These are phyloP conservation scores for Nematodospora valgi DNA, from an alignment of 805 yeast species.

Conservation along the genomic window DNA sequence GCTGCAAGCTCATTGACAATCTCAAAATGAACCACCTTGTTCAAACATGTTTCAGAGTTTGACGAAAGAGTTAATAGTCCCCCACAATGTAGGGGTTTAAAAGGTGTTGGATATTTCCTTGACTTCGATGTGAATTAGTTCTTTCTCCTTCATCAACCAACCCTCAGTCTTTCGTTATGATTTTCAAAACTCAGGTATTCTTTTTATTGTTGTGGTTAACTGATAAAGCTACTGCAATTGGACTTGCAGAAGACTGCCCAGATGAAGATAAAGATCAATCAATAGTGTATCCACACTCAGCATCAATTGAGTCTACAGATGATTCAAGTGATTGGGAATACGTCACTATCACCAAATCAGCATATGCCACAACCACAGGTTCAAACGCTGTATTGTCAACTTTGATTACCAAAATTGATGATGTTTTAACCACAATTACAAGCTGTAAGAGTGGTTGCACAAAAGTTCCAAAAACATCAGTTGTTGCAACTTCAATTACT, in stretches of 20 bases:
- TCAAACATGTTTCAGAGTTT: too few species aligned
- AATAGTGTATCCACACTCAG: too few species aligned
- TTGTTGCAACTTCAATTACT: conserved; percentile 4
- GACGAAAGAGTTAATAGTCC: too few species aligned
- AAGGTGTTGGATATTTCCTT: too few species aligned
- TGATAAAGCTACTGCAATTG: not conserved
- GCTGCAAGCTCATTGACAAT: too few species aligned
- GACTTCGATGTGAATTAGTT: not conserved
- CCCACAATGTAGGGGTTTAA: too few species aligned
- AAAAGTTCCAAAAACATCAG: conserved; percentile 1
- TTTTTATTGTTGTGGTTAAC: not conserved
- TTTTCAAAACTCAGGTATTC: not conserved
- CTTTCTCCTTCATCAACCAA: not conserved
- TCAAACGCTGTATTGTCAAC: conserved; percentile 4
- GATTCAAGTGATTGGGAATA: not conserved
- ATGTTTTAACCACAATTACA: conserved; percentile 2
- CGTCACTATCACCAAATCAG: conserved; percentile 2
- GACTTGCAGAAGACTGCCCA: not conserved
- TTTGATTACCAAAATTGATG: not conserved
- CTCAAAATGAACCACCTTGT: too few species aligned
- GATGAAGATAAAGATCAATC: too few species aligned
- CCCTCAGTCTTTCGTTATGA: conserved; percentile 7
- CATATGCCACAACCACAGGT: conserved; percentile 3
- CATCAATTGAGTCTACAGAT: too few species aligned
- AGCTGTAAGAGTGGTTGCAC: conserved; percentile 5